Conservation (phyloP, 139 green algal genomes). For the Ettlia oleoabundans region DNA sequence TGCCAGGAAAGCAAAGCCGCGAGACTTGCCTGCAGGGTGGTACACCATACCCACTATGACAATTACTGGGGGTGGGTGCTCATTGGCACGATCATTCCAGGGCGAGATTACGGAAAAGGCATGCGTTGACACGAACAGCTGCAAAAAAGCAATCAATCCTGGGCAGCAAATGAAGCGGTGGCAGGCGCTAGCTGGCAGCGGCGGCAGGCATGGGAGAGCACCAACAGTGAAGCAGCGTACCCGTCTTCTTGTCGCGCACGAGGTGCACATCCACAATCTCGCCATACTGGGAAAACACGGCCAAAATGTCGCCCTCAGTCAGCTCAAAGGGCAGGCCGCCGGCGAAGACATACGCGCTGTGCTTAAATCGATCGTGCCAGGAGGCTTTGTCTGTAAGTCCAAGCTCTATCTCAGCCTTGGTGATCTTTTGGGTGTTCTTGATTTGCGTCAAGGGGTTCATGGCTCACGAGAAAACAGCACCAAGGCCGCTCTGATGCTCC, state of each 20-base stretch:
- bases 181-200: too few species aligned
- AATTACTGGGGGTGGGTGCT: too few species aligned
- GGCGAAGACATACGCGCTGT: conserved; percentile 49
- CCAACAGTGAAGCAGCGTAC: too few species aligned
- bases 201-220: too few species aligned
- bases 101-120: not conserved
- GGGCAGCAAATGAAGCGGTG: not conserved
- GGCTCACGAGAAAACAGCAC: not conserved
- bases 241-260: conserved; percentile 59
- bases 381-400: conserved; percentile 84
- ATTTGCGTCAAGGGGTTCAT: conserved; percentile 90
- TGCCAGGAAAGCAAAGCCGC: conserved; percentile 95
- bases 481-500: not conserved
- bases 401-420: conserved; percentile 70
- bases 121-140: too few species aligned
- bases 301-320: conserved; percentile 96
- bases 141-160: not conserved
- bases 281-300: conserved; percentile 97
- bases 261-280: conserved; percentile 97
- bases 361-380: conserved; percentile 94
- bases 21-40: conserved; percentile 71
- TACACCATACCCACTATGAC: too few species aligned
- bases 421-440: conserved; percentile 92
- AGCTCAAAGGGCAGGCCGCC: conserved; percentile 83
- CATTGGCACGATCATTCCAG: too few species aligned